Evolutionary conservation across 768 basidiomycete genomes (phyloP).

Genomic region (Gyrodon lividus): DNA sequence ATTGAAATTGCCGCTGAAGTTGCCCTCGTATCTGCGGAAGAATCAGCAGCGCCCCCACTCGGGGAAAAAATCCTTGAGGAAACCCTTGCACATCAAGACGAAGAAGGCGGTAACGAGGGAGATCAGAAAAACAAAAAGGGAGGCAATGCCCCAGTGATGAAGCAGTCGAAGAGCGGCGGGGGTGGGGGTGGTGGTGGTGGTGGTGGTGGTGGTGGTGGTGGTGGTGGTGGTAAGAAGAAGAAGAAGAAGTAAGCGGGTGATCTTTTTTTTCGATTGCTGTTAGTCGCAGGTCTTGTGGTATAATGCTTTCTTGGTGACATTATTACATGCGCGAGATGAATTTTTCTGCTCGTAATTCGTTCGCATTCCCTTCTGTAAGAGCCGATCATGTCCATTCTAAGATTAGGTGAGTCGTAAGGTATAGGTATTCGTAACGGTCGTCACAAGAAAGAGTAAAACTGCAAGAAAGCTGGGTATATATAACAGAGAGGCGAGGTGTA

Average conservation of each 20-base stretch:
- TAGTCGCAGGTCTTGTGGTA: not conserved
- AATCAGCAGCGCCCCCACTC: not conserved
- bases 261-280: not conserved
- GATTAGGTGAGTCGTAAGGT: not conserved
- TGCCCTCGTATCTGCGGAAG: not conserved
- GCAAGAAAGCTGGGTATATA: not conserved
- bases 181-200: not conserved
- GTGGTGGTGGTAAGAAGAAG: slow-evolving; percentile 1
- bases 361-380: not conserved
- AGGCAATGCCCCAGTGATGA: slow-evolving; percentile 1
- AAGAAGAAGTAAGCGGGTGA: slow-evolving; percentile 7
- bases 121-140: slow-evolving; percentile 18
- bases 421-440: slow-evolving; percentile 1
- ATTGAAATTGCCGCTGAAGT: not conserved
- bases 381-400: not conserved
- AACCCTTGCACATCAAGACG: not conserved
- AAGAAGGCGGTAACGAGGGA: not conserved
- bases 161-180: not conserved
- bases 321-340: not conserved
- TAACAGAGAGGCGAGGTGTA: slow-evolving; percentile 3
- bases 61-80: not conserved
- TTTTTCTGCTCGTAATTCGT: not conserved
- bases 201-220: not conserved
- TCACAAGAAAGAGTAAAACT: not conserved
- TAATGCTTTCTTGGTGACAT: not conserved